Percentiles rank a stretch among this genome's conserved stretches.
Evolutionary conservation across 371 early-diverging fungal genomes (phyloP).

Genomic region (Syncephalastrum sp.): DNA sequence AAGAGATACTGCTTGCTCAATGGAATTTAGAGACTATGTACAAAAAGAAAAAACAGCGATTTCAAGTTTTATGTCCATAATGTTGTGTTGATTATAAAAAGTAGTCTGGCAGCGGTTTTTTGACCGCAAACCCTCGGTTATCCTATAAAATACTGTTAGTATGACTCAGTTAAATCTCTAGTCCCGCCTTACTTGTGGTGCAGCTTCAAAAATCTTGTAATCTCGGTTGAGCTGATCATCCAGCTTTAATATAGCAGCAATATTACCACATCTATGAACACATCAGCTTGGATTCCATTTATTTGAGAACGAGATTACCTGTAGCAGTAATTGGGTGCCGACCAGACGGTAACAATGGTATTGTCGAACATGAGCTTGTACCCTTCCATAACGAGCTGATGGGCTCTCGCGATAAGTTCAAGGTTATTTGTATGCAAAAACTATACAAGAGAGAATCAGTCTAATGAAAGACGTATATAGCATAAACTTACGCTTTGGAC

Average conservation of each 20-base stretch:
- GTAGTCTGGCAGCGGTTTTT: conserved; percentile 89
- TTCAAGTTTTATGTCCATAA: neutral
- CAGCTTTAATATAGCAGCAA: conserved; percentile 97
- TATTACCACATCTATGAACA: conserved; percentile 89
- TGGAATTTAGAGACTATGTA: conserved; percentile 2
- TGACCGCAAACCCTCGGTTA: conserved; percentile 70
- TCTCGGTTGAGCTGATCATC: conserved; percentile 86
- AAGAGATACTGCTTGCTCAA: too few relatives aligned
- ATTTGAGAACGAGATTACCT: conserved; percentile 25
- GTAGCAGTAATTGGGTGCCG: conserved; percentile 99
- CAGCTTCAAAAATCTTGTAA: conserved; percentile 87
- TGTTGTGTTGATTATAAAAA: conserved; percentile 67
- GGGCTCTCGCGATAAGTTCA: conserved; percentile 96
- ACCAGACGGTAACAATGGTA: conserved; percentile 98
- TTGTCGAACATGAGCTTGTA: conserved; percentile 95
- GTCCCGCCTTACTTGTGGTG: conserved; percentile 60
- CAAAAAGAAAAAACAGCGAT: too few relatives aligned
- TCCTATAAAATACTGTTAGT: conserved; percentile 46
- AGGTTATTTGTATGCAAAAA: conserved; percentile 89
- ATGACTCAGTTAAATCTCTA: conserved; percentile 1
- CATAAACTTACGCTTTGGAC: conserved; percentile 63
- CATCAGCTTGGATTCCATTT: conserved; percentile 1
- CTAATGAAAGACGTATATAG: neutral
- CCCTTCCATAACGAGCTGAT: conserved; percentile 99
- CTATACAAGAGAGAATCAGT: conserved; percentile 28